Conservation (phyloP, 257 asterid genomes). For the Coffea canephora region DNA sequence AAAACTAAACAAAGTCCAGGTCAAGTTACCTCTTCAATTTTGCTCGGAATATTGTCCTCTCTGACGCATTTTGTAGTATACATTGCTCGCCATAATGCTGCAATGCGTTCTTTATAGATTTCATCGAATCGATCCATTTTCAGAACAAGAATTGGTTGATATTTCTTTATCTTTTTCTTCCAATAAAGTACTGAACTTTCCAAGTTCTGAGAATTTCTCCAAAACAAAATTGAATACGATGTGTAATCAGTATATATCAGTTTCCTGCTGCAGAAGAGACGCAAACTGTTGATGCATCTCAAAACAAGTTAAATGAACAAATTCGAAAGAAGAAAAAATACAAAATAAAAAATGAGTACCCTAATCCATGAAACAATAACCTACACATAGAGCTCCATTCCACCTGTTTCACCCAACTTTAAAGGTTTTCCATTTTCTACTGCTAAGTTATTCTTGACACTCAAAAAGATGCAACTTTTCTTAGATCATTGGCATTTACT, state of each 20-base stretch:
- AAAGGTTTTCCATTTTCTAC: not conserved
- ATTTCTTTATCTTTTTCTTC: not conserved
- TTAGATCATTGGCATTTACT: not conserved
- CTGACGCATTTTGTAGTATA: conserved; percentile 34
- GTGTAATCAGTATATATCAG: not conserved
- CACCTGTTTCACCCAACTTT: not conserved
- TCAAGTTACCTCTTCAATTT: conserved; percentile 71
- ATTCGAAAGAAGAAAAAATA: not conserved
- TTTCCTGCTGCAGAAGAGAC: conserved; percentile 1
- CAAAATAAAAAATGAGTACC: not conserved
- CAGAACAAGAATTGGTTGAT: not conserved
- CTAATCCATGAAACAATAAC: conserved; percentile 3
- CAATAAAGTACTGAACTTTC: not conserved
- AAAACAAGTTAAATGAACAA: not conserved
- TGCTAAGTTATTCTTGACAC: not conserved
- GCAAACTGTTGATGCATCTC: not conserved
- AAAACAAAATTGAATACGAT: not conserved
- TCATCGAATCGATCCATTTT: conserved; percentile 40
- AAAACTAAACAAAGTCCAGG: not conserved
- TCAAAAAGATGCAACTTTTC: not conserved
- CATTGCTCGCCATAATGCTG: conserved; percentile 49
- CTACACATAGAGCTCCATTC: not conserved
- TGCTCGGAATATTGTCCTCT: conserved; percentile 59
- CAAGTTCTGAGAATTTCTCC: not conserved
- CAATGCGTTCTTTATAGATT: conserved; percentile 30